Evolutionary conservation across 1,284 basidiomycete genomes (phyloP).

Genomic region (Puccinia triticina): DNA sequence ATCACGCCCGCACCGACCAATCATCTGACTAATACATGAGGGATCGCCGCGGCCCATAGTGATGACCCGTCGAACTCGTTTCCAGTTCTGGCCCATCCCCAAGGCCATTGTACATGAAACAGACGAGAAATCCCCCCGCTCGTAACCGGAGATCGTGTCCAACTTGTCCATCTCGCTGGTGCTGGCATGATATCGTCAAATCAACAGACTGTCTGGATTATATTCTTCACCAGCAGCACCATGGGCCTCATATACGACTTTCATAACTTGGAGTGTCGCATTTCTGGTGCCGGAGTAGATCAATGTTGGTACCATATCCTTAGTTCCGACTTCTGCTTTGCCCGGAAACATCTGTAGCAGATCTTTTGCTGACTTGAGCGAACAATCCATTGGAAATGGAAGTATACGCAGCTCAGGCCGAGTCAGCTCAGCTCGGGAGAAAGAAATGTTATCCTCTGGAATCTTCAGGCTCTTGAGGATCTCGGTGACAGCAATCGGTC

Average conservation of each 20-base stretch:
- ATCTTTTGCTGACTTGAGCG: no score
- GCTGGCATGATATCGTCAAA: not conserved
- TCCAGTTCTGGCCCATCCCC: not conserved
- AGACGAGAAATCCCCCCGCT: not conserved
- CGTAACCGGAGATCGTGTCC: not conserved
- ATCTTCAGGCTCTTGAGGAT: no score
- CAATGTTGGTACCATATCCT: not conserved
- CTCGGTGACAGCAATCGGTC: not conserved
- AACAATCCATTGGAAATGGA: no score
- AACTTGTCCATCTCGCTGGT: not conserved
- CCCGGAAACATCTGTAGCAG: no score
- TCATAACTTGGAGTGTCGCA: no score
- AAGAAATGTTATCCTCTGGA: not conserved
- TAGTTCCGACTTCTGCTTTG: no score
- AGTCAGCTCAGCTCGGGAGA: not conserved
- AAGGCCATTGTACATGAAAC: conserved; percentile 4
- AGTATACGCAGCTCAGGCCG: no score
- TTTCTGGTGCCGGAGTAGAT: not conserved
- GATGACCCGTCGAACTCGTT: not conserved
- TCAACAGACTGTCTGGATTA: not conserved
- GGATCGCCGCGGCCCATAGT: not conserved
- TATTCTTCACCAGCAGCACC: no score
- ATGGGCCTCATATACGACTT: no score
- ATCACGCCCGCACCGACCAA: conserved; percentile 24
- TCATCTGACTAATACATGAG: not conserved